These are phyloP conservation scores for Selaginella tamariscina DNA, from an alignment of 75 land plant genomes.

Conservation along the genomic window DNA sequence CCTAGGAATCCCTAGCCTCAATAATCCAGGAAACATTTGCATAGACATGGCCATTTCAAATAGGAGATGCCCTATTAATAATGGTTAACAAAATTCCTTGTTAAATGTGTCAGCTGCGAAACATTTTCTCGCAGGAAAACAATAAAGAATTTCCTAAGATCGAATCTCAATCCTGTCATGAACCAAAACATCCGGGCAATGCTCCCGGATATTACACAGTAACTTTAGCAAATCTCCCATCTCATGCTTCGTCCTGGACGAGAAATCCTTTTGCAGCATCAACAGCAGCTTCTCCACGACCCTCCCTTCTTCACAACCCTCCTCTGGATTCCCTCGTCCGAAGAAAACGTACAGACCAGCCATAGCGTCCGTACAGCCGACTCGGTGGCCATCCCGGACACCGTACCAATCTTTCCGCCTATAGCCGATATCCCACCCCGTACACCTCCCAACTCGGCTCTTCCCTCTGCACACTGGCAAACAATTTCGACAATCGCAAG, in stretches of 20 bases:
- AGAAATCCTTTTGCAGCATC: constrained; percentile 2
- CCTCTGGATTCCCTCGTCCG: not conserved
- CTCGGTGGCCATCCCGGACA: not conserved
- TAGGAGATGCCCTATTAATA: no score
- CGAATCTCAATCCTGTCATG: no score
- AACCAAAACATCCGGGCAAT: no score
- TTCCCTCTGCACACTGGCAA: not conserved
- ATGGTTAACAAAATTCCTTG: no score
- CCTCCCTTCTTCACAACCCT: not conserved
- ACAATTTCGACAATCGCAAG: not conserved
- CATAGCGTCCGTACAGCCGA: not conserved
- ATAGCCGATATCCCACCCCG: not conserved
- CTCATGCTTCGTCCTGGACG: not conserved
- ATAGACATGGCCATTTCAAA: no score
- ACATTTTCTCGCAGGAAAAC: no score
- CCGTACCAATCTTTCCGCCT: not conserved
- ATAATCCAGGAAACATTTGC: no score
- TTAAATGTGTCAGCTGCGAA: no score
- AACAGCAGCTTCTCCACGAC: not conserved
- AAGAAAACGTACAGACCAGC: not conserved
- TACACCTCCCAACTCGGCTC: not conserved
- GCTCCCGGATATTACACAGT: no score
- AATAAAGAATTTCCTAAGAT: no score
- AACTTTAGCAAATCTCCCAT: not conserved
- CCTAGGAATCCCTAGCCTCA: no score